Conservation (phyloP, 2,329 filamentous ascomycete genomes). For the Neofusicoccum sp. region DNA sequence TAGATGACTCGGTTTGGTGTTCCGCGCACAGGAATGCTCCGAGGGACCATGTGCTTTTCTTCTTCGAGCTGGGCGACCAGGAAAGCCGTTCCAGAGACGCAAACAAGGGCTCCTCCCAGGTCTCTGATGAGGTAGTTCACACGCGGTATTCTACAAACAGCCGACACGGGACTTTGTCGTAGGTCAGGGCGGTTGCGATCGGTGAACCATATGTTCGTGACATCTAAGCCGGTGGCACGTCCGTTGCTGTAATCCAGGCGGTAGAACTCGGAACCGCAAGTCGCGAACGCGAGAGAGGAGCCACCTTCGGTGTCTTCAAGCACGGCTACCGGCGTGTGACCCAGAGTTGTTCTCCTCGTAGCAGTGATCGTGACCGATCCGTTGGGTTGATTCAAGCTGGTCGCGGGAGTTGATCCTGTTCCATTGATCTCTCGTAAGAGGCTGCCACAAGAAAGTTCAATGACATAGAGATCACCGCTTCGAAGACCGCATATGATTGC, state of each 20-base stretch:
- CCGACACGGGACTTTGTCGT: constrained; percentile 31
- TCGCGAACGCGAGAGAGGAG: constrained; percentile 32
- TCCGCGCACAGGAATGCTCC: constrained; percentile 41
- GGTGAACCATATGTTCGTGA: constrained; percentile 41
- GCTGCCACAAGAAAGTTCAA: constrained; percentile 17
- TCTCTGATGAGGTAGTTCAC: constrained; percentile 38
- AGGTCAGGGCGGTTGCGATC: constrained; percentile 29
- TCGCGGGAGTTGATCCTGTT: not conserved
- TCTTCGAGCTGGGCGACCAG: constrained; percentile 48
- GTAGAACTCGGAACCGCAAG: constrained; percentile 40
- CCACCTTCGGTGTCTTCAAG: constrained; percentile 25
- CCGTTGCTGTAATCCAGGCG: constrained; percentile 27
- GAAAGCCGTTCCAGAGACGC: constrained; percentile 47
- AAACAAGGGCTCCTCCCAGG: constrained; percentile 46
- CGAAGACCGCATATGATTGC: constrained; percentile 37
- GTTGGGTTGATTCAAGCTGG: not conserved
- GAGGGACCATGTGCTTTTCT: constrained; percentile 41
- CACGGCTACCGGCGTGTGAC: constrained; percentile 3
- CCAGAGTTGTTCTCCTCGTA: constrained; percentile 5
- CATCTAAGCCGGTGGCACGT: constrained; percentile 20
- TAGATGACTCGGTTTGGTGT: constrained; percentile 44
- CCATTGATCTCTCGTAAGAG: not conserved
- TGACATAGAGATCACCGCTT: constrained; percentile 27
- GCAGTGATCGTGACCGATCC: not conserved
- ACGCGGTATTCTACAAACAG: constrained; percentile 32